Evolutionary conservation across 768 basidiomycete genomes (phyloP), one percentile per base, ranked within the genome.

Genomic region (Pleurotus platypus): DNA sequence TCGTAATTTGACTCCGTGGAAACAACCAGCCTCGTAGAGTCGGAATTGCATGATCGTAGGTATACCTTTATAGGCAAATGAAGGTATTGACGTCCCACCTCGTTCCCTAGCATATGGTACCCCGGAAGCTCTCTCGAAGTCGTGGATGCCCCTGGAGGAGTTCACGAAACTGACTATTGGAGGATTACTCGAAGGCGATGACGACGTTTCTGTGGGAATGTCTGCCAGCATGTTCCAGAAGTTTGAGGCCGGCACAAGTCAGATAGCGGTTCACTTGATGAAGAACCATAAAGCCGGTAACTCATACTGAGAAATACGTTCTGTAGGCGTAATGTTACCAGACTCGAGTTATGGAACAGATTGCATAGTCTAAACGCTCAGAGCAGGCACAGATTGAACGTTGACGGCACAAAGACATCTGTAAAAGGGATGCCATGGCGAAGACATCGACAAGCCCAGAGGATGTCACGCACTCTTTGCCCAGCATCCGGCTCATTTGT

Each of bases 41-140:
- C 82, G 2, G 84, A 85, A 61, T 69, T 85, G 27, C 83, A 86
- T 62, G 83, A 84, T 60, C 72, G 83, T 82, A 61, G 61, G 77
- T 63, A 2, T 35, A 22, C 6, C 6, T 35, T 16, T 15, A 3
- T n/a, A 15, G 30, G 22, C 57, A n/a, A 27, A 35, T 35, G 9
- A 35, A 35, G 30, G 7, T 24, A 22, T 53, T 42, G 18, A 53
- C 48, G 49, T 39, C 18, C 45, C 11, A 35, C 30, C 8, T 9
- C 30, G 9, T 35, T 30, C 30, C 30, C 11, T 58, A 85, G 84
- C 77, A 40, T 77, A 84, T 65, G 83, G 81, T 45, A 83, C 73
- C 0, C 77, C 78, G 0, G 72, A 74, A 53, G 64, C 50, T 15
- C 62, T 83, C 11, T 79, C 79, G 18, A 81, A 80, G 55, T 65